A percentile compares a stretch with the other conserved stretches of the same genome.
phyloP scores from a whole-genome alignment of 75 land plant genomes.

The Sequoia sempervirens region DNA sequence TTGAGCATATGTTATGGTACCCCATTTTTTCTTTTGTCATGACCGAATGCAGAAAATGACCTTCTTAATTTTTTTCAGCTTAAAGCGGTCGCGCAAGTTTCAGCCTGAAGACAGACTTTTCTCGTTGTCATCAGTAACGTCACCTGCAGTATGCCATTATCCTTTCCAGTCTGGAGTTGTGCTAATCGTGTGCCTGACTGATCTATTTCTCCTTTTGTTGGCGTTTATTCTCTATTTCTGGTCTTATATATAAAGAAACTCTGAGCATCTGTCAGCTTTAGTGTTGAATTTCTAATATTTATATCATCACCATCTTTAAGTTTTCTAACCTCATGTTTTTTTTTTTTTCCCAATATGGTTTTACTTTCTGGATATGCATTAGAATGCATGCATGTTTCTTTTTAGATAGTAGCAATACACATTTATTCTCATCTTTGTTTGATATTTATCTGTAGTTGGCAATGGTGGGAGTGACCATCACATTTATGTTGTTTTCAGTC shows the following conservation, averaged over 20 bases:
- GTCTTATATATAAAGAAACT: background rate
- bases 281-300: background rate
- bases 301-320: background rate
- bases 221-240: background rate
- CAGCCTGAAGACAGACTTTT: conserved; percentile 94
- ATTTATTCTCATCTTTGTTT: background rate
- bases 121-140: conserved; percentile 91
- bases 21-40: background rate
- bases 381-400: background rate
- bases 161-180: background rate
- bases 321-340: background rate
- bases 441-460: background rate
- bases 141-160: conserved; percentile 73
- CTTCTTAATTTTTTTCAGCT: conserved; percentile 29
- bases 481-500: background rate
- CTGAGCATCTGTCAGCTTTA: background rate
- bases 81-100: conserved; percentile 88
- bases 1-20: background rate
- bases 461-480: background rate
- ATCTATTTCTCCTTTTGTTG: background rate
- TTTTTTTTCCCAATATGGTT: background rate
- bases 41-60: background rate
- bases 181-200: background rate
- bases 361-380: background rate
- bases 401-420: background rate